Conservation (phyloP, 2,329 filamentous ascomycete species). For the Diaporthe vexans region DNA sequence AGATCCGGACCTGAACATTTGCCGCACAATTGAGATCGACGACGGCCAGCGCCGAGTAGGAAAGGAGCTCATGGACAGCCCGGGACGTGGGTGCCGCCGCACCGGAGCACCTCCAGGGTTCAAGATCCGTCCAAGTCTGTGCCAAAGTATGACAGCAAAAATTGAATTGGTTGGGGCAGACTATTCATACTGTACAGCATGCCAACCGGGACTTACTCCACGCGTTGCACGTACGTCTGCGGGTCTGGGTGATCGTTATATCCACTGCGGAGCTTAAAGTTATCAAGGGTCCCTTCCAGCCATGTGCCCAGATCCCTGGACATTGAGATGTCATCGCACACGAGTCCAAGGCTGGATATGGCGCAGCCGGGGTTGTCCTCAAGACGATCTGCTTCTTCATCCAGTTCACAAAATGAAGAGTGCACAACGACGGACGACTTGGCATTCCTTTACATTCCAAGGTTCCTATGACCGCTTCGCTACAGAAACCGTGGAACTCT, state of each 20-base stretch:
- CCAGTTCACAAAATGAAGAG: conserved; percentile 1
- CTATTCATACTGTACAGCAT: conserved; percentile 16
- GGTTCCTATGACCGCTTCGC: background rate
- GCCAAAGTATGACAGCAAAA: background rate
- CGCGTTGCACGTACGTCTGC: background rate
- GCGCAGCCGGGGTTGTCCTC: background rate
- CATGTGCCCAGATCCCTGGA: conserved; percentile 30
- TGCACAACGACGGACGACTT: conserved; percentile 1
- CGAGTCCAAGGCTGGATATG: conserved; percentile 8
- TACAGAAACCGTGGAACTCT: background rate
- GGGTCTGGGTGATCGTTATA: conserved; percentile 31
- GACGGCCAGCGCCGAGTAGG: conserved; percentile 24
- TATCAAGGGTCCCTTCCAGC: conserved; percentile 20
- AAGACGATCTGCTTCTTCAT: conserved; percentile 6
- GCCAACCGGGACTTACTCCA: background rate
- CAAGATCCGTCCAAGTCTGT: background rate
- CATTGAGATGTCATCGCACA: conserved; percentile 5
- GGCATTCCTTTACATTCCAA: conserved; percentile 1
- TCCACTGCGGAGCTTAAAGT: conserved; percentile 29
- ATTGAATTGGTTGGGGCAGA: background rate
- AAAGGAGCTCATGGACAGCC: background rate
- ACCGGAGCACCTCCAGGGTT: background rate
- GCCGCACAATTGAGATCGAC: conserved; percentile 31
- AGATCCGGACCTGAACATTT: background rate
- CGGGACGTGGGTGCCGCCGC: background rate